Conservation (phyloP, 129 eudicot species). For the Centrapalus pauciflorus region DNA sequence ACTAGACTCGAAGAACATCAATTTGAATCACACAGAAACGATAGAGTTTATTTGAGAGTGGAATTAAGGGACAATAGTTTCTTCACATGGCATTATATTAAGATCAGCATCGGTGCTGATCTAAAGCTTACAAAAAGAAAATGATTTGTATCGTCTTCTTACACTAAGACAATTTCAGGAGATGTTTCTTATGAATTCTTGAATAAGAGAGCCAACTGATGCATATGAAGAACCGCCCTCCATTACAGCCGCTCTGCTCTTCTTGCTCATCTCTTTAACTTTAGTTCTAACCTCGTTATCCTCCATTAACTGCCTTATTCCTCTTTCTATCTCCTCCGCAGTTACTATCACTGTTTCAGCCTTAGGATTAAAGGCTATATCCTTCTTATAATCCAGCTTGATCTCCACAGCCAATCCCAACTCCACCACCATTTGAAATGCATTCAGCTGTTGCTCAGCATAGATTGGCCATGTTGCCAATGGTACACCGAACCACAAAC, state of each 20-base stretch:
- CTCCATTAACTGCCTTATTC: slow-evolving; percentile 1
- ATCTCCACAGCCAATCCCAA: slow-evolving; percentile 12
- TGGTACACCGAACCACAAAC: slow-evolving; percentile 17
- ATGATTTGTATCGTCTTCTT: too few relatives aligned
- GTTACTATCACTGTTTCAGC: background rate
- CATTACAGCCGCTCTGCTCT: background rate
- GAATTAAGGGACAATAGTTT: too few relatives aligned
- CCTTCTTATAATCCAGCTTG: slow-evolving; percentile 3
- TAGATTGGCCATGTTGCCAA: slow-evolving; percentile 10
- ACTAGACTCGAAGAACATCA: too few relatives aligned
- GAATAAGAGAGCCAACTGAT: background rate
- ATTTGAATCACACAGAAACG: too few relatives aligned
- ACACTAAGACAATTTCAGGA: too few relatives aligned
- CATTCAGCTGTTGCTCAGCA: slow-evolving; percentile 14
- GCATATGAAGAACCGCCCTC: slow-evolving; percentile 10
- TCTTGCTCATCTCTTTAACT: slow-evolving; percentile 1
- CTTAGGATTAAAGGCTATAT: background rate
- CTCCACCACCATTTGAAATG: slow-evolving; percentile 21
- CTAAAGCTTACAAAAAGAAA: too few relatives aligned
- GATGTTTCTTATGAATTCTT: background rate
- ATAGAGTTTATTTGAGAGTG: too few relatives aligned
- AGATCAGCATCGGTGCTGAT: too few relatives aligned
- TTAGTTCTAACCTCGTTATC: background rate
- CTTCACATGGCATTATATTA: too few relatives aligned
- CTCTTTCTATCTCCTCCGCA: background rate